Base-by-base conservation (phyloP, 208 protist species). In the Wallacemonas sp. region DNA sequence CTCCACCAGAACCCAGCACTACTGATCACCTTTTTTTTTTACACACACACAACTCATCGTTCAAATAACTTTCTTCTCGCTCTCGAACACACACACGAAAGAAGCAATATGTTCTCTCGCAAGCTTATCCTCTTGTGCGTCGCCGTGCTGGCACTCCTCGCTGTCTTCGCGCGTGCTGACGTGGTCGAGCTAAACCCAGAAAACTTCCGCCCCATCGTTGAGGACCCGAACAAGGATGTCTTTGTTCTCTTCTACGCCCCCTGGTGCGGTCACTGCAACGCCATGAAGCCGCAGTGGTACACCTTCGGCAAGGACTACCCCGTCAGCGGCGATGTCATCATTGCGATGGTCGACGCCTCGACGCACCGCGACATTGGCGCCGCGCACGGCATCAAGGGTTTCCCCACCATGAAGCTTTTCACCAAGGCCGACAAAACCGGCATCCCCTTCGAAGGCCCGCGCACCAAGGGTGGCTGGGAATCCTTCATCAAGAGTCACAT, bases 191-290 rank as follows among this genome's bases (percentile, higher is more conserved):
- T 98, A 16, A 82, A 62, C 64, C 72, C 79, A 0, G 62, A 80
- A 9, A 96, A 85, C 61, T 97, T 94, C 70, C 68, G 97, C 33
- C 46, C 33, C 0, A 72, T 94, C 33, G 91, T 98, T 12, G 68
- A 93, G 9, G 82, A 98, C 43, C 52, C 72, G 1, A 79, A 61
- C 12, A 97, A 98, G 68, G 80, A 97, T 63, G 96, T 98, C 0
- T 97, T 99, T 48, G 90, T 99, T 29, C 88, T 98, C 74, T 98
- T 99, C 66, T 98, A 98, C 78, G 97, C 96, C 24, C 91, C 96
- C 54, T 99, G 98, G 98, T 99, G 98, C 62, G 94, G 92, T 26
- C 96, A 99, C 84, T 99, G 97, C 92, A 91, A 97, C 48, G 74
- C 83, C 60, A 86, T 99, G 70, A 89, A 81, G 68, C 94, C 95